Conservation (phyloP, 352 stramenopile species). For the Aphanomyces cochlioides region DNA sequence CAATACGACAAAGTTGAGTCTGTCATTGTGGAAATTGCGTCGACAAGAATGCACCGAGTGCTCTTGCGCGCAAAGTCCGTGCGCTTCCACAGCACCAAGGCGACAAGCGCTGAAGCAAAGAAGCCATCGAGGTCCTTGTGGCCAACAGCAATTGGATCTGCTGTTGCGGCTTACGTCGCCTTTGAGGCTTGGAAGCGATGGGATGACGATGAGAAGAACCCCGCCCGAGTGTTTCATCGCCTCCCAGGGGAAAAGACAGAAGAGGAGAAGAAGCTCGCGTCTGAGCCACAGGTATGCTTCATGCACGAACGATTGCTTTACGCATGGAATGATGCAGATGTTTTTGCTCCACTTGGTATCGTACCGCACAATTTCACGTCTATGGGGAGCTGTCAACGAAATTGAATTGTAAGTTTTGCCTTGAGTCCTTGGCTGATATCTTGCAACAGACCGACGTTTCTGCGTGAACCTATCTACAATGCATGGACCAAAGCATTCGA, state of each 20-base stretch:
- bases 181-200: slow-evolving; percentile 14
- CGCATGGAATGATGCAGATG: slow-evolving; percentile 32
- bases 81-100: slow-evolving; percentile 1
- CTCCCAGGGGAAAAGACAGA: slow-evolving; percentile 50
- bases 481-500: slow-evolving; percentile 74
- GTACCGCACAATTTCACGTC: slow-evolving; percentile 68
- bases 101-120: not conserved
- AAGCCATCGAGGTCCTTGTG: not conserved
- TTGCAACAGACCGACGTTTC: slow-evolving; percentile 47
- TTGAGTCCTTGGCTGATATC: slow-evolving; percentile 1
- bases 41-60: not conserved
- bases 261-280: slow-evolving; percentile 69
- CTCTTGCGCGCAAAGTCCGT: slow-evolving; percentile 9
- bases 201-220: slow-evolving; percentile 36
- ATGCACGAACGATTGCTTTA: not conserved
- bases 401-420: slow-evolving; percentile 65
- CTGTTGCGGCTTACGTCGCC: not conserved
- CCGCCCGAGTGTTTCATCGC: slow-evolving; percentile 43
- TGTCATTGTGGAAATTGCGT: too few species aligned
- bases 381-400: slow-evolving; percentile 74
- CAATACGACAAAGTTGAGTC: not conserved
- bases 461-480: slow-evolving; percentile 73
- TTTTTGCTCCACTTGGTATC: slow-evolving; percentile 71
- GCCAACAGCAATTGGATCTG: not conserved
- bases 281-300: slow-evolving; percentile 45